Evolutionary conservation across 768 basidiomycete species (phyloP).

Genomic region (Mycena floridula): DNA sequence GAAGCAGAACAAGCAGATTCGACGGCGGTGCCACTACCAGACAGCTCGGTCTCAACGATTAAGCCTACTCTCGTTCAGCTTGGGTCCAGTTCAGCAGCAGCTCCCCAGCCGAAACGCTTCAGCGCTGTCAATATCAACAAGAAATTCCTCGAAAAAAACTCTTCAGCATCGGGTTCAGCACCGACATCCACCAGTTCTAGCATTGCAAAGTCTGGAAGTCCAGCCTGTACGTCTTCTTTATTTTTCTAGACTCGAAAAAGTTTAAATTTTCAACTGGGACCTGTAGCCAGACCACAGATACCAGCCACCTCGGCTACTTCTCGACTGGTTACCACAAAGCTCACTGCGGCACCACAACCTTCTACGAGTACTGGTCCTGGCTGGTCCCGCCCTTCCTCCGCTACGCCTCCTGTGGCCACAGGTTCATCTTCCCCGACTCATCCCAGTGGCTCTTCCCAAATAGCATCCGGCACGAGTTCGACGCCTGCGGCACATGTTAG

Average conservation of each 20-base stretch:
- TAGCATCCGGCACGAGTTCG: too few relatives aligned
- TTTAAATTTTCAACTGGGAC: constrained; percentile 10
- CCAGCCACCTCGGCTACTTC: constrained; percentile 61
- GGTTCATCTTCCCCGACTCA: constrained; percentile 42
- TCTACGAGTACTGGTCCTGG: constrained; percentile 56
- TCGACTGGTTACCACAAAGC: constrained; percentile 79
- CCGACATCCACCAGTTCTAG: constrained; percentile 37
- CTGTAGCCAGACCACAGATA: constrained; percentile 49
- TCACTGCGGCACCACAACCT: constrained; percentile 61
- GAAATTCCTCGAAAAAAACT: constrained; percentile 92
- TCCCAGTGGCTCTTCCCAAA: too few relatives aligned
- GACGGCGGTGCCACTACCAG: constrained; percentile 5
- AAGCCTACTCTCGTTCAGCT: constrained; percentile 18
- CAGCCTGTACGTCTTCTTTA: constrained; percentile 40
- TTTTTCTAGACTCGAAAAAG: constrained; percentile 1
- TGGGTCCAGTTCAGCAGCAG: constrained; percentile 25
- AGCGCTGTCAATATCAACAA: constrained; percentile 91
- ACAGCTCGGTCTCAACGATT: not conserved
- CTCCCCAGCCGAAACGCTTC: constrained; percentile 76
- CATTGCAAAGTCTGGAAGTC: constrained; percentile 42
- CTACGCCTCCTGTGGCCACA: constrained; percentile 47
- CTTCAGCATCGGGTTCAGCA: constrained; percentile 44
- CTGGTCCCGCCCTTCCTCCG: constrained; percentile 77
- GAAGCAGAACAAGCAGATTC: not conserved
- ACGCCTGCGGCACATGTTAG: constrained; percentile 50